Conservation (phyloP, 768 basidiomycete genomes). For the Lentinula sp. region DNA sequence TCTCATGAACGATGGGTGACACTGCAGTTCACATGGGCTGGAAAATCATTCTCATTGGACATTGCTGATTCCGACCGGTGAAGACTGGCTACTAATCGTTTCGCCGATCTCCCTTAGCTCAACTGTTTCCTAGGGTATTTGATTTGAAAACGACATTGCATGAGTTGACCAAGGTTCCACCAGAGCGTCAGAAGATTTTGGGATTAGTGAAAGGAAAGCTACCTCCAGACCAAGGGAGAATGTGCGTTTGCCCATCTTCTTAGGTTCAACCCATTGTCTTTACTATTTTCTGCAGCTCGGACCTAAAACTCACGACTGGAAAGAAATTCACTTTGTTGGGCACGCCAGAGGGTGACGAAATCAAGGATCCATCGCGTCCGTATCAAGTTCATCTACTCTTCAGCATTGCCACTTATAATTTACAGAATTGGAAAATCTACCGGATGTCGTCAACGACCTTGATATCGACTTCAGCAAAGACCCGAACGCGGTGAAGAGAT, state of each 20-base stretch:
- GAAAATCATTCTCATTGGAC: constrained; percentile 56
- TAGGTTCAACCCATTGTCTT: background rate
- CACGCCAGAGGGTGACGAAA: constrained; percentile 79
- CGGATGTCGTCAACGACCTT: constrained; percentile 73
- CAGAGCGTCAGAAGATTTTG: constrained; percentile 82
- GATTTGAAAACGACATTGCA: constrained; percentile 71
- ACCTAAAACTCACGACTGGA: constrained; percentile 49
- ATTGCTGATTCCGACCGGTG: constrained; percentile 79
- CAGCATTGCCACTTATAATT: background rate
- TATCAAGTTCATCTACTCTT: constrained; percentile 3
- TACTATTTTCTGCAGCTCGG: constrained; percentile 32
- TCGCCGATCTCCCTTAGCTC: constrained; percentile 1
- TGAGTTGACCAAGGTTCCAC: constrained; percentile 69
- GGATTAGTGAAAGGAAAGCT: constrained; percentile 81
- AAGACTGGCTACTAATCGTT: background rate
- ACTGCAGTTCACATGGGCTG: constrained; percentile 68
- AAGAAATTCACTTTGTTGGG: constrained; percentile 85
- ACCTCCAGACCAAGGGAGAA: constrained; percentile 65
- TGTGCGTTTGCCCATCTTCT: constrained; percentile 32
- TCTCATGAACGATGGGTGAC: constrained; percentile 47
- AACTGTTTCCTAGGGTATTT: constrained; percentile 48
- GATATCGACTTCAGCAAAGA: constrained; percentile 75
- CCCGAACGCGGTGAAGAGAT: constrained; percentile 47
- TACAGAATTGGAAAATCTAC: constrained; percentile 56
- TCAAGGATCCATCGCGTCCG: constrained; percentile 71